Base-by-base conservation (phyloP, 352 stramenopile genomes). In the Phytophthora crassamura region DNA sequence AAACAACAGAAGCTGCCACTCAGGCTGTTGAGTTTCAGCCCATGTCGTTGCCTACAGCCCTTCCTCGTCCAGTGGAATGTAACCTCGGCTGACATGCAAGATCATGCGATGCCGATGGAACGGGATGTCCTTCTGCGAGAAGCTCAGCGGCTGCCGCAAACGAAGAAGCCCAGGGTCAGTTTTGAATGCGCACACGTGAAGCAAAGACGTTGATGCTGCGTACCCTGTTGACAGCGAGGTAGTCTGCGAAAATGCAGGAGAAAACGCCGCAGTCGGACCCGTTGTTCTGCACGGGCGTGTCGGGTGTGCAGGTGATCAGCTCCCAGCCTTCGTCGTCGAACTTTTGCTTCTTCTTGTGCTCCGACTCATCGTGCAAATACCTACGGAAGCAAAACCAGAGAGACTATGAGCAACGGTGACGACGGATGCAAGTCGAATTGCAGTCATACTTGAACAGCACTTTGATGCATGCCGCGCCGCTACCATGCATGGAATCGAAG, bases 161-260 rank as follows among this genome's bases (percentile, higher is more conserved):
- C 41, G 40, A 35, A 30, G 7, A 30, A 30, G 25, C 6, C n/a
- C 41, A 28, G 45, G 15, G 28, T 47, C 7, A 48, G 18, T 30
- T 28, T 50, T n/a, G 32, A 38, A 18, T 38, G 36, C 5, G 61
- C 7, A 14, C 14, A 10, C 25, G 36, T 14, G 11, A 4, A 8
- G 7, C 11, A 8, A 48, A 35, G 11, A 34, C 4, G 2, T 25
- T 48, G 12, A 9, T 34, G 15, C 12, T 11, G 68, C 77, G 47
- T 35, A 95, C 87, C 75, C 70, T 61, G 63, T 90, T 80, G 34
- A 74, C 80, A 41, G 84, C 85, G 15, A 95, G 39, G 34, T 82
- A 96, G 61, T 96, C 88, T 0, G 88, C 88, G 50, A 96, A 94
- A 63, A 93, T 92, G 71, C 86, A 94, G 32, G 86, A 91, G 48